Conservation (phyloP, 2,329 filamentous ascomycete species). For the Chaetomiaceae sp. region DNA sequence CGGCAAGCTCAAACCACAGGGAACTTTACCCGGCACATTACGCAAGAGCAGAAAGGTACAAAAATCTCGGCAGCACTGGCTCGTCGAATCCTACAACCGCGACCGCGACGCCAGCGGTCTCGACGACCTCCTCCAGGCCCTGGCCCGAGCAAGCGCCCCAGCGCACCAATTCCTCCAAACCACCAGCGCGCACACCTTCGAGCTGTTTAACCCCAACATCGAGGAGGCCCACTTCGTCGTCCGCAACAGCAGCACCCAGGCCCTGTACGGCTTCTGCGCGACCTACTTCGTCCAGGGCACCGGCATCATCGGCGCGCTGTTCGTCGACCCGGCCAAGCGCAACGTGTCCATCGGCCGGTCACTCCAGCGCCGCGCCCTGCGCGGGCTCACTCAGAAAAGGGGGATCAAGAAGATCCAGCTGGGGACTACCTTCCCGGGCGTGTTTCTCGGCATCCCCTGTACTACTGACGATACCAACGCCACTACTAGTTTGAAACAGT, state of each 20-base stretch:
- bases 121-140: slow-evolving; percentile 66
- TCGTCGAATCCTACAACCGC: slow-evolving; percentile 83
- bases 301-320: slow-evolving; percentile 77
- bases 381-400: slow-evolving; percentile 64
- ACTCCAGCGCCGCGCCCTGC: slow-evolving; percentile 78
- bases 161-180: slow-evolving; percentile 66
- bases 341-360: slow-evolving; percentile 89
- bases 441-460: slow-evolving; percentile 78
- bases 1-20: slow-evolving; percentile 62
- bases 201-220: slow-evolving; percentile 64
- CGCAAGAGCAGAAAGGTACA: slow-evolving; percentile 82
- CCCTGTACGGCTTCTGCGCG: slow-evolving; percentile 86
- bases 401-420: slow-evolving; percentile 77
- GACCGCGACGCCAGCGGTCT: slow-evolving; percentile 70
- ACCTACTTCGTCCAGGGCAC: slow-evolving; percentile 73
- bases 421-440: slow-evolving; percentile 74
- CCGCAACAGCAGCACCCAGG: slow-evolving; percentile 86
- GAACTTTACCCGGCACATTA: slow-evolving; percentile 66
- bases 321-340: slow-evolving; percentile 81
- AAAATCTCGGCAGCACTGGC: slow-evolving; percentile 90
- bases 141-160: slow-evolving; percentile 63
- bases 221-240: slow-evolving; percentile 88
- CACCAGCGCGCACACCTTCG: slow-evolving; percentile 69
- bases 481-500: slow-evolving; percentile 57
- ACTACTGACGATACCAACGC: slow-evolving; percentile 36